Percentiles rank a stretch among this genome's conserved stretches.
Conservation (phyloP, 352 stramenopile genomes). For the Phytophthora podocarpi region DNA sequence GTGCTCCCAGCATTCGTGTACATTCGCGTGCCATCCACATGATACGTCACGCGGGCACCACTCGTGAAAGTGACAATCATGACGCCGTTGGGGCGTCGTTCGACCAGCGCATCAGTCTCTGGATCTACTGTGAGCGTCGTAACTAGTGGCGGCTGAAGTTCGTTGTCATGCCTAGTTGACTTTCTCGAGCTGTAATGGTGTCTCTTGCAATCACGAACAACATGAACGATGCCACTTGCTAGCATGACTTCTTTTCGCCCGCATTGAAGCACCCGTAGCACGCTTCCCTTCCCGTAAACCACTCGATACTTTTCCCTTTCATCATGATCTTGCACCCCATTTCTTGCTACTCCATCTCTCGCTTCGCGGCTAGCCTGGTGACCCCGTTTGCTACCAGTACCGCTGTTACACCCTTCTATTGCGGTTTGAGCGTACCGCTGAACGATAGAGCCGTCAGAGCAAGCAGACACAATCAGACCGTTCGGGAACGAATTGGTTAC, state of each 20-base stretch:
- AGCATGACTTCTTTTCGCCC: slow-evolving; percentile 48
- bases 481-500: slow-evolving; percentile 53
- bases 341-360: background rate
- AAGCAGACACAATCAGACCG: slow-evolving; percentile 56
- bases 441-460: slow-evolving; percentile 65
- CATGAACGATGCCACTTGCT: slow-evolving; percentile 50
- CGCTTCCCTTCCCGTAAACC: slow-evolving; percentile 58
- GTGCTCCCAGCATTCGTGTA: slow-evolving; percentile 46
- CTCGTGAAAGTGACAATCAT: slow-evolving; percentile 71
- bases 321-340: background rate
- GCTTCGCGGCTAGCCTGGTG: background rate
- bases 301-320: slow-evolving; percentile 42
- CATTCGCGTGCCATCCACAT: slow-evolving; percentile 72
- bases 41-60: slow-evolving; percentile 62
- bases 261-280: slow-evolving; percentile 52
- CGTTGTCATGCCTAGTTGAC: background rate
- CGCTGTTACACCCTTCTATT: background rate
- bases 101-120: slow-evolving; percentile 71
- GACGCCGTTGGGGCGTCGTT: slow-evolving; percentile 48
- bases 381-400: background rate
- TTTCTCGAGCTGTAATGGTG: slow-evolving; percentile 1
- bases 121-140: slow-evolving; percentile 57
- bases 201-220: slow-evolving; percentile 17
- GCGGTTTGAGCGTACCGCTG: slow-evolving; percentile 35
- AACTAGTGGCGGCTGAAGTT: slow-evolving; percentile 9